These are phyloP conservation scores for Cladosporium sp. DNA, from an alignment of 2,329 filamentous ascomycete genomes.

Conservation along the genomic window DNA sequence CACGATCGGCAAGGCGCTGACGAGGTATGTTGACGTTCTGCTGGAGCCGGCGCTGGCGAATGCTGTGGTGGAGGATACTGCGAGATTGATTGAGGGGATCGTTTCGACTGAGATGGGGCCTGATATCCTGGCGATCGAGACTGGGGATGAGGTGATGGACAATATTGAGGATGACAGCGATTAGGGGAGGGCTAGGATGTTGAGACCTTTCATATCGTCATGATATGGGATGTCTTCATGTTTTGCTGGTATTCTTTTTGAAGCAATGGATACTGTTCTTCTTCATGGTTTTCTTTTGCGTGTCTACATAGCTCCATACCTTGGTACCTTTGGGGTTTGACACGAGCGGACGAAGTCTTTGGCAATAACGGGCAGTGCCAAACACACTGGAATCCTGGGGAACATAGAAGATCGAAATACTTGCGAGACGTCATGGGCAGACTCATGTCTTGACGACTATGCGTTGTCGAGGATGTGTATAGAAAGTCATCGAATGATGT, in stretches of 20 bases:
- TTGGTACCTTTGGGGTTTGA: neutral
- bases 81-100: conserved; percentile 8
- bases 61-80: neutral
- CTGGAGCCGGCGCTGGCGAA: neutral
- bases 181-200: neutral
- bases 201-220: neutral
- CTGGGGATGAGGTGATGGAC: neutral
- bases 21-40: conserved; percentile 1
- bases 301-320: neutral
- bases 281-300: neutral
- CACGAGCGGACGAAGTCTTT: neutral
- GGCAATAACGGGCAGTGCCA: neutral
- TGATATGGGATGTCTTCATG: neutral
- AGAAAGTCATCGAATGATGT: neutral
- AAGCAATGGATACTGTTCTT: neutral
- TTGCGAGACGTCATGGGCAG: neutral
- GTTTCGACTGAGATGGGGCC: neutral
- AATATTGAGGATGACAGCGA: neutral
- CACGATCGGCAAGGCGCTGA: conserved; percentile 2
- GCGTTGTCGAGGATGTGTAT: neutral
- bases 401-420: neutral
- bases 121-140: neutral
- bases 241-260: neutral
- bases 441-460: neutral
- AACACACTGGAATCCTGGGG: neutral